Conservation (phyloP, 1,139 yeast species). For the Casaregolazyma suthepensis region DNA sequence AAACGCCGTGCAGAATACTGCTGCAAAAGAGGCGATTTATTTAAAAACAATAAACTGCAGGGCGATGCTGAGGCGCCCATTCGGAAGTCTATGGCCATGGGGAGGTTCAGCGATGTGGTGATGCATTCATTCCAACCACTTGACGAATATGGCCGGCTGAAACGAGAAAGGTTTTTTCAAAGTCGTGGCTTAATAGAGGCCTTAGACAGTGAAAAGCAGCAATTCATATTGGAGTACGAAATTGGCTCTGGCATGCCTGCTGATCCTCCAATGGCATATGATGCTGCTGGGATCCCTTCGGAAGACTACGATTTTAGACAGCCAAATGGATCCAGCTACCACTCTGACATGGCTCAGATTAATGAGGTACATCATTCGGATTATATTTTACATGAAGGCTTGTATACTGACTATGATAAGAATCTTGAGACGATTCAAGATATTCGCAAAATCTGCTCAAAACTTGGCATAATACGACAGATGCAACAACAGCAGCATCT, state of each 20-base stretch:
- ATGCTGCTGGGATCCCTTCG: slow-evolving; percentile 19
- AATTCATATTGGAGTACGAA: slow-evolving; percentile 78
- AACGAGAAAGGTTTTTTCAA: slow-evolving; percentile 15
- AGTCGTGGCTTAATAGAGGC: slow-evolving; percentile 31
- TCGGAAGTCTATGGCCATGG: slow-evolving; percentile 29
- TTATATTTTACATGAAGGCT: slow-evolving; percentile 46
- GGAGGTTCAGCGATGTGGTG: slow-evolving; percentile 27
- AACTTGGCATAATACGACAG: slow-evolving; percentile 80
- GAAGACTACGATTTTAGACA: slow-evolving; percentile 39
- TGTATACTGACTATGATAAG: slow-evolving; percentile 53
- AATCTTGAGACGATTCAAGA: slow-evolving; percentile 81
- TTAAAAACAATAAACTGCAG: slow-evolving; percentile 53
- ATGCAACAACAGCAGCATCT: slow-evolving; percentile 81
- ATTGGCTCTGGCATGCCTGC: slow-evolving; percentile 62
- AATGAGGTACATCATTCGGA: slow-evolving; percentile 38
- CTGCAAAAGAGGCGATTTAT: slow-evolving; percentile 59
- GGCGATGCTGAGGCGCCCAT: slow-evolving; percentile 60
- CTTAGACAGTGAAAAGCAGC: slow-evolving; percentile 49
- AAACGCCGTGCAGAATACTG: slow-evolving; percentile 74
- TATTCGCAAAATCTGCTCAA: slow-evolving; percentile 80
- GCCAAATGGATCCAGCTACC: slow-evolving; percentile 1
- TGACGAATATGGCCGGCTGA: slow-evolving; percentile 12
- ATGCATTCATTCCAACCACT: slow-evolving; percentile 14
- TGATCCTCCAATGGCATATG: slow-evolving; percentile 16
- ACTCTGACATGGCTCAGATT: slow-evolving; percentile 11